phyloP scores from a whole-genome alignment of 1,284 basidiomycete species.

The Fereydounia khargensis region DNA sequence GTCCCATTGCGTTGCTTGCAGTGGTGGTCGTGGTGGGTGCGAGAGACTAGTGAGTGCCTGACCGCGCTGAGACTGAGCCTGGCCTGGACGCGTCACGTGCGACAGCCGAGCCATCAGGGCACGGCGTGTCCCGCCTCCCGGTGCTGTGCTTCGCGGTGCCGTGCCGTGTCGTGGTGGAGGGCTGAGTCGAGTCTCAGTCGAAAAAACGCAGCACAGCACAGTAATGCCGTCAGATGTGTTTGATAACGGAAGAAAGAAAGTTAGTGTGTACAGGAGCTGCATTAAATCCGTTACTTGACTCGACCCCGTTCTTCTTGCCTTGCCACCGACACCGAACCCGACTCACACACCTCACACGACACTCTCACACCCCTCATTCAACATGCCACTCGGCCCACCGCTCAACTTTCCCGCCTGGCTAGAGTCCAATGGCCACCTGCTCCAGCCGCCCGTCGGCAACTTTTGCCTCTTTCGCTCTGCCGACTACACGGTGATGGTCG shows the following conservation, averaged over 20 bases:
- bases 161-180: no score
- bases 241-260: neutral
- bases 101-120: no score
- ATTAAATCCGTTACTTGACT: neutral
- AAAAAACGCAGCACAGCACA: conserved; percentile 13
- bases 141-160: no score
- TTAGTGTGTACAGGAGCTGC: neutral
- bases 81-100: conserved; percentile 13
- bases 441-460: conserved; percentile 57
- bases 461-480: conserved; percentile 47
- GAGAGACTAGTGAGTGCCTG: conserved; percentile 17
- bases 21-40: conserved; percentile 6
- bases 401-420: conserved; percentile 58
- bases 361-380: neutral
- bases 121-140: no score
- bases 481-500: conserved; percentile 55
- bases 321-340: neutral
- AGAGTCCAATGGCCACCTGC: conserved; percentile 50
- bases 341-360: neutral
- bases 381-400: conserved; percentile 42
- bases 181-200: no score
- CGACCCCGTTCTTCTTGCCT: neutral
- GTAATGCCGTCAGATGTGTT: conserved; percentile 12
- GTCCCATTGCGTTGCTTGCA: neutral
- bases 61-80: conserved; percentile 23